Evolutionary conservation across 139 green algal species (phyloP), one percentile per base, ranked within the genome.

Genomic region (Choricystis sp.): DNA sequence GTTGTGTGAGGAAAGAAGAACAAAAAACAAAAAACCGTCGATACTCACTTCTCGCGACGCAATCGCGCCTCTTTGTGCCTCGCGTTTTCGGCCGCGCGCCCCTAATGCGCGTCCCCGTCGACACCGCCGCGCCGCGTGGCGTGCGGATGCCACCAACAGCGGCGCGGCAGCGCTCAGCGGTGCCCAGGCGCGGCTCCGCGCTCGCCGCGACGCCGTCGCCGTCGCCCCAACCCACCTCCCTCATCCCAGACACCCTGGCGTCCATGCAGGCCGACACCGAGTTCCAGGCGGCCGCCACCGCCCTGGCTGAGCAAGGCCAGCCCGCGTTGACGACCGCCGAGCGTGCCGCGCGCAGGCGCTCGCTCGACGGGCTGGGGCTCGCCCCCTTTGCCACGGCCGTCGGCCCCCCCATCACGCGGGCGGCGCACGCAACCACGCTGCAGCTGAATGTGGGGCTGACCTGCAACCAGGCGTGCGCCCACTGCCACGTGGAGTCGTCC

Each of bases 371-470:
- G 1, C 70, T 94, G 1, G 79, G 78, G 1, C 75, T 80, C 23
- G 67, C 74, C 3, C 49, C 70, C 31, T 85, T 88, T 65, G 28
- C 1, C 1, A 16, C 1, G 24, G 26, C 26, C 20, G 77, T 74
- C 31, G 72, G 76, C 4, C 64, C 29, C 0, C 65, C 78, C 2
- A 73, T 95, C 26, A 19, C 61, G 14, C 79, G 90, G 0, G 26
- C 52, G 5, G 40, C 9, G 9, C 27, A 70, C 14, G 74, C 85
- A 4, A 77, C 62, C 20, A 90, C 87, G 1, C 55, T 98, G 2
- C 92, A 98, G 79, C 78, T 97, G 23, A 98, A 98, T 76, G 91
- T 97, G 28, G 92, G 92, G 0, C 80, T 98, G 5, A 96, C 94
- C 79, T 98, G 91, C 87, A 98, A 98, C 78, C 92, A 98, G 74